phyloP scores from a whole-genome alignment of 108 stramenopile species.

The Nitzschia sp. region DNA sequence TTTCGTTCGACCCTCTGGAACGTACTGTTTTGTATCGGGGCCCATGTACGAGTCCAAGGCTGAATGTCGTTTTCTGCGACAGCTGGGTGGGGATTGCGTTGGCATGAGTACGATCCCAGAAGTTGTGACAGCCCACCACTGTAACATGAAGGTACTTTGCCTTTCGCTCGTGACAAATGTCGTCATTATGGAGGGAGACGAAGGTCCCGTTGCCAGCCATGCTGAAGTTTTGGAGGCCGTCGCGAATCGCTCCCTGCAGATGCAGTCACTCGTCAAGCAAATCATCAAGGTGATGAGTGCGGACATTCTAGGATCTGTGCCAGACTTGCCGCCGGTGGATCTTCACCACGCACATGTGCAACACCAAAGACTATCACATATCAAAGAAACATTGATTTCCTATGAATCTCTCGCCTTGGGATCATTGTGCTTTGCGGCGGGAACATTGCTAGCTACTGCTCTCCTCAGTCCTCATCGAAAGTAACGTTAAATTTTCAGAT shows the following conservation, averaged over 20 bases:
- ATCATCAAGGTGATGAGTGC: slow-evolving; percentile 44
- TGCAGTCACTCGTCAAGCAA: slow-evolving; percentile 71
- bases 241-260: slow-evolving; percentile 56
- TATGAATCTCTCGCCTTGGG: slow-evolving; percentile 14
- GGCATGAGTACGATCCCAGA: slow-evolving; percentile 93
- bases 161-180: slow-evolving; percentile 89
- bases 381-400: slow-evolving; percentile 4
- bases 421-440: slow-evolving; percentile 20
- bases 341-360: slow-evolving; percentile 21
- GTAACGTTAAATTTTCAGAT: no score
- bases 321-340: slow-evolving; percentile 38
- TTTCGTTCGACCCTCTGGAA: slow-evolving; percentile 65
- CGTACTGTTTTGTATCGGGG: slow-evolving; percentile 91
- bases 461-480: slow-evolving; percentile 1
- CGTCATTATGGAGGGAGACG: slow-evolving; percentile 67
- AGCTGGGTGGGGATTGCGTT: slow-evolving; percentile 71
- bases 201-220: slow-evolving; percentile 76
- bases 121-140: slow-evolving; percentile 87
- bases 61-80: slow-evolving; percentile 77
- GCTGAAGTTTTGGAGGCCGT: slow-evolving; percentile 91
- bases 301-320: slow-evolving; percentile 29
- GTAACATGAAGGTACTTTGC: slow-evolving; percentile 83
- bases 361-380: not conserved
- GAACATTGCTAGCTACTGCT: not conserved
- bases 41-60: slow-evolving; percentile 90